Base-by-base conservation (phyloP, 139 green algal genomes). In the Dunaliella primolecta region DNA sequence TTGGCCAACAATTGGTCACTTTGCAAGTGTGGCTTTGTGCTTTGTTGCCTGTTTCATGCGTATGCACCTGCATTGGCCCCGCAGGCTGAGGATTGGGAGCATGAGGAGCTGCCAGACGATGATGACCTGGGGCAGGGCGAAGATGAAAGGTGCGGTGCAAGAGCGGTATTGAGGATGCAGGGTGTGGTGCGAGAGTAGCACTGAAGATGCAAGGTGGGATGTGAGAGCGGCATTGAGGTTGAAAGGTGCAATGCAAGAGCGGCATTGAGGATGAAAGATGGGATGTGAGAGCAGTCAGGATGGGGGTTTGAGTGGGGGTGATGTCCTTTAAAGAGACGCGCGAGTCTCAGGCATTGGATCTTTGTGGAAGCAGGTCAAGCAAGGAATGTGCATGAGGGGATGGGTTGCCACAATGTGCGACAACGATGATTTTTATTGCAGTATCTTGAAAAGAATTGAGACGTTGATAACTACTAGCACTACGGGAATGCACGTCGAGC, bases 31-130 rank as follows among this genome's bases (percentile, higher is more conserved):
- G n/a, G n/a, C n/a, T n/a, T n/a, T n/a, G n/a, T n/a, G n/a, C n/a
- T n/a, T n/a, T n/a, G n/a, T n/a, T n/a, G n/a, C n/a, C n/a, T n/a
- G n/a, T n/a, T n/a, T n/a, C n/a, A n/a, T n/a, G n/a, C n/a, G n/a
- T n/a, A n/a, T n/a, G n/a, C n/a, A n/a, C n/a, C n/a, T n/a, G n/a
- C n/a, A n/a, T n/a, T n/a, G n/a, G n/a, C n/a, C n/a, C n/a, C 70
- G n/a, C 46, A 88, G 85, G 85, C 85, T 0, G 85, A 88, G 81
- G 85, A 88, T 81, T 88, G 85, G 85, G 85, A 88, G 81, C 81
- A 88, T 57, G 81, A 88, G 57, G 84, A 86, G 25, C 57, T 55
- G 3, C 46, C 35, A 0, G 81, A 86, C n/a, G 85, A 88, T 82
- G 85, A 88, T 78, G 85, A 88, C 81, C 81, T 86, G 81, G 75